A percentile compares a stretch with the other conserved stretches of the same genome.
phyloP scores from a whole-genome alignment of 1,284 basidiomycete genomes.

The Ustilago xerochloae region DNA sequence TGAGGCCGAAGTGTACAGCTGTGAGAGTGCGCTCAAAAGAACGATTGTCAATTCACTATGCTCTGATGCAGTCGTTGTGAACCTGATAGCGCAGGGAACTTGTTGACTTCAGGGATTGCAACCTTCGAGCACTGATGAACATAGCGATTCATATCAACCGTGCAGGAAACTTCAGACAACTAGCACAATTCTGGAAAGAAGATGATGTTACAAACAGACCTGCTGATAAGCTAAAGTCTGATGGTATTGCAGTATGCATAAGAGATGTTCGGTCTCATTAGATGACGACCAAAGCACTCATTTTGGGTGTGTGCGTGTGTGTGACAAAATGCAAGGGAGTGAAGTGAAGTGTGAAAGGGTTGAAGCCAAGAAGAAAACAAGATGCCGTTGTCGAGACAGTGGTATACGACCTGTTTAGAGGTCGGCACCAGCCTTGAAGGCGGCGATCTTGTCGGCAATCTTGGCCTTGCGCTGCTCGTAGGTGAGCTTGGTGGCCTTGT shows the following conservation, averaged over 20 bases:
- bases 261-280: not conserved
- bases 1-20: no score
- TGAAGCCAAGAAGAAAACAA: constrained; percentile 19
- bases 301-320: constrained; percentile 8
- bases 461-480: constrained; percentile 73
- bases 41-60: no score
- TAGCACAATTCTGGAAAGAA: not conserved
- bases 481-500: constrained; percentile 79
- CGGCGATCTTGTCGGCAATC: constrained; percentile 64
- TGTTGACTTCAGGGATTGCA: no score
- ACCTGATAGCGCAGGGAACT: no score
- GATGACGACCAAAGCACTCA: not conserved
- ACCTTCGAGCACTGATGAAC: no score
- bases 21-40: no score
- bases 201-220: constrained; percentile 33
- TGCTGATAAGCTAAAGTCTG: not conserved
- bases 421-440: constrained; percentile 55
- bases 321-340: not conserved
- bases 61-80: no score
- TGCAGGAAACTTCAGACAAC: no score
- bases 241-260: constrained; percentile 24
- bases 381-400: not conserved
- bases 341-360: not conserved
- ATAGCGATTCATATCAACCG: no score
- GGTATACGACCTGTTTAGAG: constrained; percentile 6